Conservation (phyloP, 768 basidiomycete genomes). For the Fistulinella prunicolor region DNA sequence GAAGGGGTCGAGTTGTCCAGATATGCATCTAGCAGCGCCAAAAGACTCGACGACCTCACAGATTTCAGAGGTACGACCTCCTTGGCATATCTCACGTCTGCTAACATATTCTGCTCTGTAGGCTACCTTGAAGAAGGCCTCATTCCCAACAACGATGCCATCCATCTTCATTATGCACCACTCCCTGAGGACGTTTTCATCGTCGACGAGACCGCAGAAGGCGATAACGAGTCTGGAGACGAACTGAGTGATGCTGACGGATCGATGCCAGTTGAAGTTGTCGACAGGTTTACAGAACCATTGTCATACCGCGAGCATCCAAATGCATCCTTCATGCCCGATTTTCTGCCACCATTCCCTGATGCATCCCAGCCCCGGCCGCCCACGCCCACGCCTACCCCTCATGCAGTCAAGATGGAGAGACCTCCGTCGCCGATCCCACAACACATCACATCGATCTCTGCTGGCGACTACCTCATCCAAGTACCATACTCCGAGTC, state of each 20-base stretch:
- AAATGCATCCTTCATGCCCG: constrained; percentile 28
- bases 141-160: constrained; percentile 52
- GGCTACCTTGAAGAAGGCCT: constrained; percentile 61
- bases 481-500: constrained; percentile 76
- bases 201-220: constrained; percentile 27
- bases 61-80: constrained; percentile 64
- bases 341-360: constrained; percentile 37
- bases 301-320: constrained; percentile 33
- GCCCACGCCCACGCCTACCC: constrained; percentile 39
- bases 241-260: constrained; percentile 20
- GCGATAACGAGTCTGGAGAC: constrained; percentile 29
- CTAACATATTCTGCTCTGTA: constrained; percentile 34
- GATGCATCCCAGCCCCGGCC: constrained; percentile 24
- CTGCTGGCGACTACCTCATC: constrained; percentile 65
- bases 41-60: constrained; percentile 67
- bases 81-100: constrained; percentile 2
- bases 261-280: constrained; percentile 10
- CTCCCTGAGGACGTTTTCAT: constrained; percentile 21
- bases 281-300: constrained; percentile 20
- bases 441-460: constrained; percentile 39
- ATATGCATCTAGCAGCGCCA: constrained; percentile 60
- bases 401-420: constrained; percentile 30
- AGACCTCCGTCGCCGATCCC: constrained; percentile 40
- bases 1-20: constrained; percentile 69
- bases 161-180: constrained; percentile 50